These are phyloP conservation scores for Lachnellula cervina DNA, from an alignment of 2,329 filamentous ascomycete genomes.

Conservation along the genomic window DNA sequence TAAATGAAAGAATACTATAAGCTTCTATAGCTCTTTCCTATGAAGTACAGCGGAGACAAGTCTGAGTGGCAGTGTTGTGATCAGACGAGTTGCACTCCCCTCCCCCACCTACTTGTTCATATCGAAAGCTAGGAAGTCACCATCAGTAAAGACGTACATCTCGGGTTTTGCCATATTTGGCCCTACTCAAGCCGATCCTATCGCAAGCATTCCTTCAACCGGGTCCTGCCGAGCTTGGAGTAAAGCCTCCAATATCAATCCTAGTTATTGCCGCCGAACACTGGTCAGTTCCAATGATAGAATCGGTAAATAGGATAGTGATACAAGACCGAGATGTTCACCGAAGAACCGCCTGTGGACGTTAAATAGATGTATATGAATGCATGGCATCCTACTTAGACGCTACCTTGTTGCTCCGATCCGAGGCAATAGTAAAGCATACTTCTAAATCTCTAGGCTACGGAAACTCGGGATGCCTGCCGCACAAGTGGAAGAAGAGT, in stretches of 20 bases:
- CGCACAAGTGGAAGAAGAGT: background rate
- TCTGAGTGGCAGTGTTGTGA: background rate
- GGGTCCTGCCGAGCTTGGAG: slow-evolving; percentile 3
- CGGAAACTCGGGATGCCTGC: slow-evolving; percentile 4
- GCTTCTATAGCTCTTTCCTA: background rate
- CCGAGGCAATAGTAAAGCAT: slow-evolving; percentile 1
- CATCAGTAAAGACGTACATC: background rate
- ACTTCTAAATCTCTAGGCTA: background rate
- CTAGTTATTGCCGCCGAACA: background rate
- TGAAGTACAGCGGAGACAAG: background rate
- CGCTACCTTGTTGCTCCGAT: slow-evolving; percentile 7
- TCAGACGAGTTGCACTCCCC: background rate
- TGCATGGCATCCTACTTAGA: background rate
- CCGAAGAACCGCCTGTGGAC: background rate
- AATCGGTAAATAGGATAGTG: slow-evolving; percentile 1
- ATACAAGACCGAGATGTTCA: background rate
- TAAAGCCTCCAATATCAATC: background rate
- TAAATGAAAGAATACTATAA: background rate
- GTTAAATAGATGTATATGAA: slow-evolving; percentile 8
- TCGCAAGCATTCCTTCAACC: background rate
- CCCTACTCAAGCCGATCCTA: background rate
- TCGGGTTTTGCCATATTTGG: background rate
- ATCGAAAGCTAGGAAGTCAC: background rate
- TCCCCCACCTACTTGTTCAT: background rate
- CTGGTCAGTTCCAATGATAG: slow-evolving; percentile 1